phyloP scores from a whole-genome alignment of 1,284 basidiomycete species.

The Mycosarcoma mackinlayi region DNA sequence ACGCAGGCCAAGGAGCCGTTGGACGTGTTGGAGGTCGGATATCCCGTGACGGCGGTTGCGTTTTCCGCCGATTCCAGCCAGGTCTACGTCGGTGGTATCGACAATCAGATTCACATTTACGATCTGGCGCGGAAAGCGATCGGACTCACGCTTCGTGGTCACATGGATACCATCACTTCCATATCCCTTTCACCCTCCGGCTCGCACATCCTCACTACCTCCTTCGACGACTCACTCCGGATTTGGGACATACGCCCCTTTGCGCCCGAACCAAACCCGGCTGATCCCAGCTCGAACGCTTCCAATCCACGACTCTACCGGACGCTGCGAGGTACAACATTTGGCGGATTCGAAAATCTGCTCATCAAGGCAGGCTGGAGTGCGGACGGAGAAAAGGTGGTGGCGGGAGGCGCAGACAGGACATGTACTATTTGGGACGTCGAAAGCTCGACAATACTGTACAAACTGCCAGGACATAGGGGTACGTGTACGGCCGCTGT shows the following conservation, averaged over 20 bases:
- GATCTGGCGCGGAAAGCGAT: constrained; percentile 57
- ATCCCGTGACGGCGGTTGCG: constrained; percentile 66
- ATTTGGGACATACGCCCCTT: constrained; percentile 69
- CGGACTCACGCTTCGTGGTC: constrained; percentile 54
- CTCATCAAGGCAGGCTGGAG: constrained; percentile 60
- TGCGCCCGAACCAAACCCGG: constrained; percentile 57
- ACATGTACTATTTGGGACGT: constrained; percentile 66
- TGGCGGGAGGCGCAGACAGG: constrained; percentile 61
- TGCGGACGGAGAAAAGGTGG: constrained; percentile 58
- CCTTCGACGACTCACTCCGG: constrained; percentile 62
- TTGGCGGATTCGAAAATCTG: constrained; percentile 64
- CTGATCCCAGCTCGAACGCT: constrained; percentile 28
- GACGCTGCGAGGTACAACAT: constrained; percentile 60
- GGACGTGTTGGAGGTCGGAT: constrained; percentile 61
- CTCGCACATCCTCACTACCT: constrained; percentile 61
- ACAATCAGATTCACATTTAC: constrained; percentile 67
- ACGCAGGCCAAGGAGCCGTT: constrained; percentile 53
- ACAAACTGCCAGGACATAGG: constrained; percentile 67
- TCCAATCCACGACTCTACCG: constrained; percentile 55
- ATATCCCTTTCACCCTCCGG: constrained; percentile 61
- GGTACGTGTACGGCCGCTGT: constrained; percentile 65
- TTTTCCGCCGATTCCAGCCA: constrained; percentile 65
- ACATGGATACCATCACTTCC: constrained; percentile 61
- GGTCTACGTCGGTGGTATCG: constrained; percentile 66
- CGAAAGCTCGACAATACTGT: constrained; percentile 54